Evolutionary conservation across 805 yeast species (phyloP).

Genomic region (Metschnikowia bowlesiae): DNA sequence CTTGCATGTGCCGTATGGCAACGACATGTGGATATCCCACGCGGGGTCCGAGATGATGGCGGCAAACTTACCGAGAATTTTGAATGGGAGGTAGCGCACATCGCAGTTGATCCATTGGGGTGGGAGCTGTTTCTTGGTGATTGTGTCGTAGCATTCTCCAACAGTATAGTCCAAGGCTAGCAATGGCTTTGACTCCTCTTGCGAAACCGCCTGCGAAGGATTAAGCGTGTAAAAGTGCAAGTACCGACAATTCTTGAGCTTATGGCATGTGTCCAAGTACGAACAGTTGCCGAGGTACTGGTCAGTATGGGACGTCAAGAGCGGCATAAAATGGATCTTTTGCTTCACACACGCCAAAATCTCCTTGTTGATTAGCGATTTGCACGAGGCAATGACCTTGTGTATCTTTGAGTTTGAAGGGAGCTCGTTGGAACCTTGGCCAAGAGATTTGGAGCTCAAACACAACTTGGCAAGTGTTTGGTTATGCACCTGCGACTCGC

Average conservation of each 20-base stretch:
- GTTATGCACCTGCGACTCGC: constrained; percentile 39
- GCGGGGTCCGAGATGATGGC: constrained; percentile 91
- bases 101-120: constrained; percentile 90
- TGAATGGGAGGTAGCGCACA: constrained; percentile 67
- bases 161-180: constrained; percentile 40
- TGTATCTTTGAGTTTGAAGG: constrained; percentile 15
- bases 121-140: constrained; percentile 38
- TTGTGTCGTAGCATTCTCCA: constrained; percentile 43
- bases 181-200: constrained; percentile 4
- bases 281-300: constrained; percentile 80
- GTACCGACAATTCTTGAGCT: constrained; percentile 72
- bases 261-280: constrained; percentile 90
- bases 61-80: constrained; percentile 69
- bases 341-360: constrained; percentile 10
- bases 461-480: constrained; percentile 18
- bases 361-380: constrained; percentile 12
- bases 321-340: constrained; percentile 28
- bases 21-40: constrained; percentile 92
- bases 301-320: constrained; percentile 54
- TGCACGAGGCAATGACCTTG: constrained; percentile 14
- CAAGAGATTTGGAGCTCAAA: constrained; percentile 12
- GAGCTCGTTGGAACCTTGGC: constrained; percentile 14
- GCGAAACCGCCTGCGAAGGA: constrained; percentile 26
- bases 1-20: constrained; percentile 72
- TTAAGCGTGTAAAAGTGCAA: constrained; percentile 63